Evolutionary conservation across 2,329 filamentous ascomycete species (phyloP).

Genomic region (Corniculantispora saksenae): DNA sequence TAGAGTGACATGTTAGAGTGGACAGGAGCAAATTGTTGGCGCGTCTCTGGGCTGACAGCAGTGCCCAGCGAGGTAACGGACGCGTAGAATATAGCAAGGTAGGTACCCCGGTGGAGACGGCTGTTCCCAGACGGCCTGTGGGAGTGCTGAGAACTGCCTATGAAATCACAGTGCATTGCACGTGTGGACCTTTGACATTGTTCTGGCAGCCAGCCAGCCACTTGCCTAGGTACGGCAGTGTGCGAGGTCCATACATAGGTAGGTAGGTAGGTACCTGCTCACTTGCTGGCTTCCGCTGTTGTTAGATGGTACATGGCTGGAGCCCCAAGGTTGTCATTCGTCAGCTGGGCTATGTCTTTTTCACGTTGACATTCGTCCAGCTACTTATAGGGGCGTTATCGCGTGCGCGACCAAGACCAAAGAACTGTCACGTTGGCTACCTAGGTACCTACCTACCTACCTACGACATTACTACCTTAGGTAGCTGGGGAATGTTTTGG

Average conservation of each 20-base stretch:
- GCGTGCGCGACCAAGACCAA: background rate
- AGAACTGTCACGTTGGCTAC: background rate
- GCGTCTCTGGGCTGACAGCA: background rate
- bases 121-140: background rate
- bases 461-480: no score
- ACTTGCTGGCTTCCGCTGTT: no score
- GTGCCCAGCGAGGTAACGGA: background rate
- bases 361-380: no score
- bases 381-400: background rate
- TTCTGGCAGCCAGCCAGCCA: background rate
- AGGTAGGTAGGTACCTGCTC: no score
- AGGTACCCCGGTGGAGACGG: background rate
- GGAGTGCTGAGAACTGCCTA: background rate
- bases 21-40: background rate
- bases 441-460: no score
- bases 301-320: no score
- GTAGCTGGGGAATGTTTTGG: background rate
- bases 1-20: background rate
- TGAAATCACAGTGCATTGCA: constrained; percentile 6
- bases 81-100: background rate
- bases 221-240: no score
- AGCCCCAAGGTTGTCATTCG: background rate
- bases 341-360: no score
- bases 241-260: no score
- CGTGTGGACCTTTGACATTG: constrained; percentile 2